Evolutionary conservation across 768 basidiomycete genomes (phyloP), one percentile per base, ranked within the genome.

Genomic region (Pholiota conissans): DNA sequence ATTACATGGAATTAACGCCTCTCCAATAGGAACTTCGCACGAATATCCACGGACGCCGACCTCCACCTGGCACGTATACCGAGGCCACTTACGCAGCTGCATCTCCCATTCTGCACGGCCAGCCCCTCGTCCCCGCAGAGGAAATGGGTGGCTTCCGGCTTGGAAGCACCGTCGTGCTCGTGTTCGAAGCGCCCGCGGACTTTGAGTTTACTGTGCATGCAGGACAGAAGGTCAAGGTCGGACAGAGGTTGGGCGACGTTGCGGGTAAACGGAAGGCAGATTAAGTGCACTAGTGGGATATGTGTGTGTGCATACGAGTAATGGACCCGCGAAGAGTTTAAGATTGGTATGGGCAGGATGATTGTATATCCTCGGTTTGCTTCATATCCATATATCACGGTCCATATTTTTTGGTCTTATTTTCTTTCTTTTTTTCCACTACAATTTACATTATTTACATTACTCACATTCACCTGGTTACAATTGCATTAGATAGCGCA

Each of bases 61-160:
- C 85, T 52, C 93, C 90, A 35, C 79, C 89, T 0, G 95, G 95
- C 27, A 91, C 93, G 1, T 97, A 92, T 74, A 84, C 85, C 5
- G 97, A 98, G 74, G 97, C 95, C 0, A 87, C 92, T 13, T 99
- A 99, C 72, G 84, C 87, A 2, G 83, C 82, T 5, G 96, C 95
- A 0, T 94, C 91, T 1, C 76, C 87, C 0, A 73, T 98, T 26
- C 79, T 98, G 32, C 81, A 85, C 16, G 97, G 97, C 0, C 94
- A 97, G 67, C 95, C 96, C 1, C 79, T 98, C 45, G 78, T 77
- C 0, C 80, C 90, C 1, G 95, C 92, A 0, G 91, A 97, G 71
- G 95, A 99, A 76, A 93, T 98, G 91, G 97, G 97, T 29, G 97
- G 95, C 1, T 99, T 99, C 76, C 90, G 87, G 65, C 78, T 98